A percentile compares a stretch with the other conserved stretches of the same genome.
Evolutionary conservation across 1,284 basidiomycete species (phyloP).

Genomic region (Gomphus bonarii): DNA sequence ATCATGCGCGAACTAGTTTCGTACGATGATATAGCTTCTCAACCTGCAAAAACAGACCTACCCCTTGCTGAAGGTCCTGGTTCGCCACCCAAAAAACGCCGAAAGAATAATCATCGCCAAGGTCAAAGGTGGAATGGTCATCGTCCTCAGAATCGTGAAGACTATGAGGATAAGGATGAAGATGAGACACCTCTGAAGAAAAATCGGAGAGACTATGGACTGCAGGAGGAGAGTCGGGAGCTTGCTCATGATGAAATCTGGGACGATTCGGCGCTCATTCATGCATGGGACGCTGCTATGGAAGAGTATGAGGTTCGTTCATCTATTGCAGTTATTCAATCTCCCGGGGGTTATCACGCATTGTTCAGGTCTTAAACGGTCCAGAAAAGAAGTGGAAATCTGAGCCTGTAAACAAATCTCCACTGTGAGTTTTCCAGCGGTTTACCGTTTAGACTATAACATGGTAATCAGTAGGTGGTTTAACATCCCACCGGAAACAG

Average conservation of each 20-base stretch:
- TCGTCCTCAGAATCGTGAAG: background rate
- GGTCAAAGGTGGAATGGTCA: background rate
- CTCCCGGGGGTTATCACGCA: conserved; percentile 5
- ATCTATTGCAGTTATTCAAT: background rate
- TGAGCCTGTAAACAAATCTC: conserved; percentile 54
- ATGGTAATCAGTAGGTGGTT: conserved; percentile 48
- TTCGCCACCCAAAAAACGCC: conserved; percentile 41
- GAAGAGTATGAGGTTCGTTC: conserved; percentile 59
- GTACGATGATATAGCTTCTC: conserved; percentile 43
- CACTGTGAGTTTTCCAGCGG: conserved; percentile 39
- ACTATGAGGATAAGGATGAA: background rate
- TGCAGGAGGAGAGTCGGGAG: conserved; percentile 42
- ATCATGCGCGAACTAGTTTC: conserved; percentile 33
- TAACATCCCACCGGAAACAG: conserved; percentile 44
- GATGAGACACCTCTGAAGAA: background rate
- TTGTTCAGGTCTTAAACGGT: conserved; percentile 52
- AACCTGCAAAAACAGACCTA: conserved; percentile 13
- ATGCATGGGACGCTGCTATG: conserved; percentile 71
- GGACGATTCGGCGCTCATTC: conserved; percentile 72
- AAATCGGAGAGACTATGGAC: background rate
- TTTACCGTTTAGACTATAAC: background rate
- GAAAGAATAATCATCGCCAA: conserved; percentile 25
- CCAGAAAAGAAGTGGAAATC: conserved; percentile 60
- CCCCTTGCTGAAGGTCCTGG: background rate
- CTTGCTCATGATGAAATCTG: conserved; percentile 66